Conservation (phyloP, 1,284 basidiomycete genomes). For the Pseudozyma tsukubaensis region DNA sequence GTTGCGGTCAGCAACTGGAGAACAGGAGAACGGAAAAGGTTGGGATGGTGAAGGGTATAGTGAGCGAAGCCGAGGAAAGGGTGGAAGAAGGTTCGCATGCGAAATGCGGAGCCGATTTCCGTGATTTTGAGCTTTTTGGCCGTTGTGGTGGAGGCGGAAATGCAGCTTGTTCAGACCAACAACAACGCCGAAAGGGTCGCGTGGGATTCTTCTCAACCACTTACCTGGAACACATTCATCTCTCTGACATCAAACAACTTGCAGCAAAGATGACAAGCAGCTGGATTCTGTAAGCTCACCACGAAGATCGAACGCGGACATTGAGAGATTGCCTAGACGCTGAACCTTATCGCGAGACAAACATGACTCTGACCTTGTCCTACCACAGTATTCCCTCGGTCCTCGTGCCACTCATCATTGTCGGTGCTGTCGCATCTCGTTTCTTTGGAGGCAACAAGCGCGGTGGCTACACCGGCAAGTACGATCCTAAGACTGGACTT, state of each 20-base stretch:
- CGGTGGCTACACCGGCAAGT: conserved; percentile 45
- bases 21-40: neutral
- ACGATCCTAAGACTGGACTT: conserved; percentile 63
- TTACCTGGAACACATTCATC: too few relatives aligned
- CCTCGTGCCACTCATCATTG: conserved; percentile 49
- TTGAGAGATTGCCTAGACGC: too few relatives aligned
- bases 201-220: too few relatives aligned
- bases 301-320: too few relatives aligned
- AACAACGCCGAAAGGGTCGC: neutral
- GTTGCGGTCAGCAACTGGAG: neutral
- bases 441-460: conserved; percentile 31
- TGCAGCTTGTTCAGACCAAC: too few relatives aligned
- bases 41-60: neutral
- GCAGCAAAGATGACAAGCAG: conserved; percentile 24
- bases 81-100: neutral
- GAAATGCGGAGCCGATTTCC: conserved; percentile 24
- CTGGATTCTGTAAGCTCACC: conserved; percentile 43
- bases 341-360: neutral
- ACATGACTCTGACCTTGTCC: neutral
- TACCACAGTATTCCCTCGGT: conserved; percentile 49
- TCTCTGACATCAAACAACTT: neutral
- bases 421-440: conserved; percentile 43
- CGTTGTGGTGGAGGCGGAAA: conserved; percentile 14
- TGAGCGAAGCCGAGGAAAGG: neutral
- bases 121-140: conserved; percentile 15